Evolutionary conservation across 2,329 filamentous ascomycete species (phyloP), one percentile per base, ranked within the genome.

Genomic region (Mycosphaerella sp.): DNA sequence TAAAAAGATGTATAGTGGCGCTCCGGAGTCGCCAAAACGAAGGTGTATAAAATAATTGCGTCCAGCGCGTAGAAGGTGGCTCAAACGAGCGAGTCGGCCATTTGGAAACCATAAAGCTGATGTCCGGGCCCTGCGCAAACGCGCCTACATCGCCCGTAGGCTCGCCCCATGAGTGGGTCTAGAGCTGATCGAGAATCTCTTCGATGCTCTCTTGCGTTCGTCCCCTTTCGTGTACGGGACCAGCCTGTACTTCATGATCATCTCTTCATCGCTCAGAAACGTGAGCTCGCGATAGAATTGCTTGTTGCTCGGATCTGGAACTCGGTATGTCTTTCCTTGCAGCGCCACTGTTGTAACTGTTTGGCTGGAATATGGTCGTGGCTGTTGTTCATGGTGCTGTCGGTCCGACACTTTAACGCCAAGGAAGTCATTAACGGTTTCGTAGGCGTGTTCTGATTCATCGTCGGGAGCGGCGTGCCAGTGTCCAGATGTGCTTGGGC

Each of bases 251-350:
- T 59, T 59, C 26, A 42, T 43, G 23, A 59, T 54, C 9, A 59
- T 48, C 17, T 59, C 56, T 2, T 59, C 56, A 36, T 59, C 56
- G 43, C 52, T 51, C 23, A 56, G 26, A 12, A 48, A 59, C 2
- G 56, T 59, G 44, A 59, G 56, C 10, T 59, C 56, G 31, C 47
- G 56, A 21, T 59, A 59, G 34, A 59, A 59, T 9, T 51, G 43
- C 42, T 59, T 54, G 17, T 23, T 31, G 14, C 49, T 38, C 21
- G 39, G 54, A 12, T 45, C 45, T 45, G 54, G 56, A 8, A 59
- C 40, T 7, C 50, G 53, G 14, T 56, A 59, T 26, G 54, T 50
- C 29, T 45, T 45, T 9, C 56, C 56, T 26, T 48, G 43, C 4
- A 59, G 50, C 23, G 56, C 50, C 12, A 59, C 56, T 14, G 56